A percentile compares a stretch with the other conserved stretches of the same genome.
phyloP scores from a whole-genome alignment of 73 alveolate species.

The Diophrys sp. region DNA sequence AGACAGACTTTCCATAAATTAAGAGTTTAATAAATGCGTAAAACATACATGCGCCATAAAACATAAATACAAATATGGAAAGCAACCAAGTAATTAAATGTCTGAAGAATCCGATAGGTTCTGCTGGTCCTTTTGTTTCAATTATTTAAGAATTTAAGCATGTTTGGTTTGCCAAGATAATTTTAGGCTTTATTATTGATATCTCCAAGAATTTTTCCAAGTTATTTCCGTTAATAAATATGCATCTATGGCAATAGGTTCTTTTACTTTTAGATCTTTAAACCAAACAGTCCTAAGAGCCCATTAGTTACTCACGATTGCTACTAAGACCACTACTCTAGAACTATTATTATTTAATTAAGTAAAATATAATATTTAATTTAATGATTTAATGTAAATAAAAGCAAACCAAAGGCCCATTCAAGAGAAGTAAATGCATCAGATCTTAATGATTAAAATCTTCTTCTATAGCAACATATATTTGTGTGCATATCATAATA shows the following conservation, averaged over 20 bases:
- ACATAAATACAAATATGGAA: background rate
- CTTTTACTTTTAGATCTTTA: background rate
- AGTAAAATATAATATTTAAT: too few species aligned
- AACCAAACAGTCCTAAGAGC: background rate
- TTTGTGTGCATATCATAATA: background rate
- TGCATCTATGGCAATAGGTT: too few species aligned
- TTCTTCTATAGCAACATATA: background rate
- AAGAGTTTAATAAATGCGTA: conserved; percentile 5
- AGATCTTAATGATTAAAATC: conserved; percentile 18
- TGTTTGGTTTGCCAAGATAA: too few species aligned
- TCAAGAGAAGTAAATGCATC: conserved; percentile 8
- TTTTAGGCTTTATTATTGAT: too few species aligned
- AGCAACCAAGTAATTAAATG: background rate
- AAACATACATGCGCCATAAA: background rate
- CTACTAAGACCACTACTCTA: too few species aligned
- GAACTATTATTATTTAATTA: too few species aligned
- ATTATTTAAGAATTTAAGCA: too few species aligned
- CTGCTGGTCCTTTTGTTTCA: too few species aligned
- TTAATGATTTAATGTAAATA: conserved; percentile 6
- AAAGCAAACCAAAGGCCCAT: conserved; percentile 3
- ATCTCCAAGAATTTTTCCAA: too few species aligned
- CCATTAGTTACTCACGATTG: background rate
- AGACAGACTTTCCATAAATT: background rate
- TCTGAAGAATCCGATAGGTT: background rate
- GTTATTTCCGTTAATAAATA: too few species aligned